phyloP scores from a whole-genome alignment of 352 stramenopile genomes.

The Halophytophthora polymorphica region DNA sequence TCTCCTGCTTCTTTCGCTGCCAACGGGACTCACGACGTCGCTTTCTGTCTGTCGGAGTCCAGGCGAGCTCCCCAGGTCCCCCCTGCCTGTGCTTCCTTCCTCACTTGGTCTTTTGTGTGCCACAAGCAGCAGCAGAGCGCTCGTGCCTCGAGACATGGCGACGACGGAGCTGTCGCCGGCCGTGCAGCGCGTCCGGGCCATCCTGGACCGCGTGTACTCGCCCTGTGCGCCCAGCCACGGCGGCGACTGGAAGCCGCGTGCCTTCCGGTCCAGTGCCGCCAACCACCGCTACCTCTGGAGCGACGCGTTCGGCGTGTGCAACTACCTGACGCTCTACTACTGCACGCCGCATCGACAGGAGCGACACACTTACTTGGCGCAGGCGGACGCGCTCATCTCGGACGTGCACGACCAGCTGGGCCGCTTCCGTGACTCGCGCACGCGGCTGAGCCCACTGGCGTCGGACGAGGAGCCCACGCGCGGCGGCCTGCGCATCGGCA shows the following conservation, averaged over 20 bases:
- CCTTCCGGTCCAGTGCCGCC: slow-evolving; percentile 19
- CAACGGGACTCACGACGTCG: too few species aligned
- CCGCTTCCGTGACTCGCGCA: slow-evolving; percentile 17
- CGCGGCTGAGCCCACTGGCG: slow-evolving; percentile 7
- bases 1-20: too few species aligned
- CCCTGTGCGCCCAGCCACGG: too few species aligned
- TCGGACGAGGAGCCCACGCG: slow-evolving; percentile 7
- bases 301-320: slow-evolving; percentile 34
- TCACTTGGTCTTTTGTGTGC: too few species aligned
- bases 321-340: slow-evolving; percentile 25
- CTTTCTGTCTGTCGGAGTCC: too few species aligned
- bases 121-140: too few species aligned
- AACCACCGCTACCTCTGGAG: slow-evolving; percentile 32
- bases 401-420: slow-evolving; percentile 26
- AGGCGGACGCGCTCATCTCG: slow-evolving; percentile 22
- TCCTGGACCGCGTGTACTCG: too few species aligned
- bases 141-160: too few species aligned
- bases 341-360: neutral
- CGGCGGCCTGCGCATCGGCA: slow-evolving; percentile 32
- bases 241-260: slow-evolving; percentile 14
- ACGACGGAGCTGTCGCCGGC: too few species aligned
- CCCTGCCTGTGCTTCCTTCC: too few species aligned
- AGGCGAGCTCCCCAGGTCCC: too few species aligned
- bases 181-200: too few species aligned
- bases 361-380: slow-evolving; percentile 24